A percentile compares a stretch with the other conserved stretches of the same genome.
These are phyloP conservation scores for Clarkia xantiana DNA, from an alignment of 345 rosid genomes.

Conservation along the genomic window DNA sequence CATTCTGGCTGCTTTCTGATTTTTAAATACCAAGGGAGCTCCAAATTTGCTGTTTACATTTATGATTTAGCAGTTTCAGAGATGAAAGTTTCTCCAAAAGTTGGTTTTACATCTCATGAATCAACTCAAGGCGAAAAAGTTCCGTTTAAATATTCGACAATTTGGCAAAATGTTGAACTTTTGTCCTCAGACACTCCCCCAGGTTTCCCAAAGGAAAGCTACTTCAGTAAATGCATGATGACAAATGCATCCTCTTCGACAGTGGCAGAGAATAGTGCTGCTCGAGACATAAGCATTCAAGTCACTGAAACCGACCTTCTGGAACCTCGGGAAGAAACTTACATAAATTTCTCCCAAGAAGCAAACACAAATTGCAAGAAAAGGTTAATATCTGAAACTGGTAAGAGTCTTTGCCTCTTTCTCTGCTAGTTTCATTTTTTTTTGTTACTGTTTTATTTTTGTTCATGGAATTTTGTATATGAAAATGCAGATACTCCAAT, in stretches of 20 bases:
- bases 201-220: constrained; percentile 20
- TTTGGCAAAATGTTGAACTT: constrained; percentile 20
- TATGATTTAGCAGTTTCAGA: constrained; percentile 59
- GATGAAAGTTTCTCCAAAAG: constrained; percentile 45
- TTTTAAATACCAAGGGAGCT: constrained; percentile 77
- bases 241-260: too few relatives aligned
- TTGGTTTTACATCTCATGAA: constrained; percentile 12
- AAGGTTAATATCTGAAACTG: constrained; percentile 47
- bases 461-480: background rate
- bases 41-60: constrained; percentile 59
- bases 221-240: too few relatives aligned
- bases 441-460: too few relatives aligned
- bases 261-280: too few relatives aligned
- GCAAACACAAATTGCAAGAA: constrained; percentile 54
- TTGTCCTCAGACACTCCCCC: constrained; percentile 6
- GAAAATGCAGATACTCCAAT: constrained; percentile 25
- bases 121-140: constrained; percentile 40
- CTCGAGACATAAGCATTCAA: background rate
- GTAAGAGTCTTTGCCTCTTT: constrained; percentile 27
- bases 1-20: constrained; percentile 56
- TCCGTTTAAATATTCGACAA: constrained; percentile 50
- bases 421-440: constrained; percentile 4
- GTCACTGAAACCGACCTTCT: constrained; percentile 21
- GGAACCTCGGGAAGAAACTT: constrained; percentile 16
- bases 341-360: constrained; percentile 28